Evolutionary conservation across 225 moss, liverwort and hornwort genomes (phyloP), one percentile per base, ranked within the genome.

Genomic region (Sphagnum tenellum): DNA sequence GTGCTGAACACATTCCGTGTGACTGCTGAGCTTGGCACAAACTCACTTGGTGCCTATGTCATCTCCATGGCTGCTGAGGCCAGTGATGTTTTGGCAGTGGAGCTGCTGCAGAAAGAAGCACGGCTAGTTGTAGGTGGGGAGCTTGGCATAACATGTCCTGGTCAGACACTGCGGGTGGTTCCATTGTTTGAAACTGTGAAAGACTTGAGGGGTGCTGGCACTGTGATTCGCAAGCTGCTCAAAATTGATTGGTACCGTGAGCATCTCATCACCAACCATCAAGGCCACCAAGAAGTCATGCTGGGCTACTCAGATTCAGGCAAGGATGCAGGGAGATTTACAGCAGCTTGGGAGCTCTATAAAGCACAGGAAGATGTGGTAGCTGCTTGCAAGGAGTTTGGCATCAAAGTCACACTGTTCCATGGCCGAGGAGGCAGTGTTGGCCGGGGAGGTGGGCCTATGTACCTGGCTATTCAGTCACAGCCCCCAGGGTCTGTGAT

Each of bases 241-340:
- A 75, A 86, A 53, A 86, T 86, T 56, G 88, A 89, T 66, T 93
- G 86, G 89, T 93, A 93, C 70, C 83, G 71, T 3, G 79, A 93
- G 66, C 93, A 93, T 60, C 70, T 93, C 10, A 86, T 88, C 60
- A 56, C 67, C 13, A 88, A 93, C 50, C 89, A 93, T 69, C 75
- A 76, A 67, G 75, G 81, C 4, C 93, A 93, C 67, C 93, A 93
- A 68, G 93, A 93, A 70, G 80, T 93, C 63, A 89, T 93, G 93
- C 89, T 93, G 2, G 93, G 93, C 10, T 93, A 93, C 74, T 93
- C 89, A n/a, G 89, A 93, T 72, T 93, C 88, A 6, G 89, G 93
- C 4, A 93, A 93, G 73, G 93, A 93, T 74, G 93, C 88, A 4
- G 88, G 89, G 49, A 79, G 93, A 4, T 93, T 93, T 61, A 93